Conservation (phyloP, 1,284 basidiomycete genomes). For the Ustilago sp. region DNA sequence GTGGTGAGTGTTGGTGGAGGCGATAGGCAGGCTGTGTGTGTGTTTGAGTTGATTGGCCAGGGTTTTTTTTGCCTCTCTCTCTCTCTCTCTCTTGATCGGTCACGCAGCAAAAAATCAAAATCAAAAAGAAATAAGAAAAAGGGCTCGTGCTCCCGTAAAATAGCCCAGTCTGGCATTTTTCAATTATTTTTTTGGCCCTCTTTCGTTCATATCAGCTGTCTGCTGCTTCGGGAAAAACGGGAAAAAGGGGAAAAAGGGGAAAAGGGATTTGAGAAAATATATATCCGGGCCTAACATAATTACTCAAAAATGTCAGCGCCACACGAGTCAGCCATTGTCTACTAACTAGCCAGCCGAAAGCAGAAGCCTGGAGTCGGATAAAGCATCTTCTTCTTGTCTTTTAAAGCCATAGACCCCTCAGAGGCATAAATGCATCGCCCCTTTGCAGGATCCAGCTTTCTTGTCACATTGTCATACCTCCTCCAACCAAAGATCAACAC, state of each 20-base stretch:
- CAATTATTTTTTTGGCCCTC: neutral
- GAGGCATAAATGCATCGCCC: no score
- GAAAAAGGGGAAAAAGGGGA: neutral
- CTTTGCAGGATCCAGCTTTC: no score
- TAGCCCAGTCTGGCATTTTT: neutral
- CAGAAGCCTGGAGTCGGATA: neutral
- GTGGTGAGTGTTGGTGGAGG: slow-evolving; percentile 2
- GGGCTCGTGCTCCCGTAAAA: slow-evolving; percentile 2
- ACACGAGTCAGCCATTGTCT: slow-evolving; percentile 6
- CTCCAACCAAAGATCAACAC: no score
- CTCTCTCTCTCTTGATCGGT: neutral
- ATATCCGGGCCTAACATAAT: neutral
- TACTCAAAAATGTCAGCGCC: neutral
- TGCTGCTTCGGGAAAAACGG: neutral
- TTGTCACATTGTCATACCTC: no score
- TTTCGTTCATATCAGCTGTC: neutral
- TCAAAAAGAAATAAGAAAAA: neutral
- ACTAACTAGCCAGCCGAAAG: neutral
- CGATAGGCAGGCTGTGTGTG: neutral
- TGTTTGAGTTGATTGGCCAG: slow-evolving; percentile 4
- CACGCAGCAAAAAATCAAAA: slow-evolving; percentile 1
- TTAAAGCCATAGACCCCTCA: no score
- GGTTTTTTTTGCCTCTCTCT: neutral
- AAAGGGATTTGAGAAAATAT: neutral
- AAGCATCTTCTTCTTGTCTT: neutral